Base-by-base conservation (phyloP, 1,139 yeast genomes). In the Scheffersomyces cryptocercus region DNA sequence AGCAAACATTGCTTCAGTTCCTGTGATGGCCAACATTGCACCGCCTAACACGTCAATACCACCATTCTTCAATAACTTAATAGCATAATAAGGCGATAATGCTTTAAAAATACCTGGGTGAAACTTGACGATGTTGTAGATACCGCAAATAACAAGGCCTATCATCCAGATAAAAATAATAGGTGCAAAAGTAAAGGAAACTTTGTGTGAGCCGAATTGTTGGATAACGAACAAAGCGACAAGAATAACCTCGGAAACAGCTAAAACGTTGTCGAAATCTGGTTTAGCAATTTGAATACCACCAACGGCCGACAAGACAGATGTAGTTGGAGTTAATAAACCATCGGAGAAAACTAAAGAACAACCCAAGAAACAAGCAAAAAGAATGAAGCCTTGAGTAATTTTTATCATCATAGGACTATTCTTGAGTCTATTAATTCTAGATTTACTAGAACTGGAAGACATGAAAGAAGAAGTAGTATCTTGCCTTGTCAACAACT, bases 1-100 rank as follows among this genome's bases (percentile, higher is more conserved):
- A 4, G 84, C 82, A 62, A 81, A 81, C 81, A 81, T 75, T 4
- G 85, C 84, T 52, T 81, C 86, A 3, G 79, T 68, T 35, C 86
- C 86, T 0, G 86, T 80, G 24, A 81, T 65, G 1, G 82, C 67
- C 44, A 81, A 70, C 76, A 80, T 74, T 2, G 78, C 77, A 4
- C 79, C 76, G 8, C 78, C 70, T 36, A 81, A 62, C 2, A 70
- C 68, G 50, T 76, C 79, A 31, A 78, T 62, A 3, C 73, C 73
- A 3, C 73, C 70, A 13, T 50, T 46, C 38, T 59, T 61, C 48
- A 81, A 61, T 30, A 73, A 68, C 14, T 64, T 51, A 40, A 78
- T 67, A 2, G 84, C 85, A 52, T 74, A 74, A 40, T 62, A 61
- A 2, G 86, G 85, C 30, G 76, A 76, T 38, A 81, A 61, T 0